Evolutionary conservation across 2,329 filamentous ascomycete genomes (phyloP).

Genomic region (Verticillium dahliae): DNA sequence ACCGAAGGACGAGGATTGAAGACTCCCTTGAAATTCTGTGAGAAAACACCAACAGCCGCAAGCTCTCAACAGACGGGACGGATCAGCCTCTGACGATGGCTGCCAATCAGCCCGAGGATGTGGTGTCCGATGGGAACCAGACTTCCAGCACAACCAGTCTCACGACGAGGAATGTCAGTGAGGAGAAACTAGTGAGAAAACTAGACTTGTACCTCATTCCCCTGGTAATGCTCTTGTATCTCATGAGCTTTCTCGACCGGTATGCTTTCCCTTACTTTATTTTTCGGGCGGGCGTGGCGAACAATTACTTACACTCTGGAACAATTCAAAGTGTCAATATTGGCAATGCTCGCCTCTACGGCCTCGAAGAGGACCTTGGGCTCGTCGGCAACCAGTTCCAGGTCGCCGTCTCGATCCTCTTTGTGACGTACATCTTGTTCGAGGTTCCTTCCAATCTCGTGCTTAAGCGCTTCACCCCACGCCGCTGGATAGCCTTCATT

Average conservation of each 20-base stretch:
- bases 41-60: neutral
- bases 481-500: conserved; percentile 59
- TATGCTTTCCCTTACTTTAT: neutral
- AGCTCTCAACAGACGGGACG: neutral
- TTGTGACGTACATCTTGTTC: conserved; percentile 57
- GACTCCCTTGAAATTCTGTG: neutral
- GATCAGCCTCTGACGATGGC: neutral
- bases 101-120: neutral
- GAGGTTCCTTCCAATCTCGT: conserved; percentile 62
- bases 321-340: conserved; percentile 39
- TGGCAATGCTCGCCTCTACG: conserved; percentile 62
- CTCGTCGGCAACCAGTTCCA: conserved; percentile 65
- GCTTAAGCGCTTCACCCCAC: conserved; percentile 55
- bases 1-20: neutral
- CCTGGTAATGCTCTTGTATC: conserved; percentile 62
- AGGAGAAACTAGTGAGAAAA: conserved; percentile 56
- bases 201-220: conserved; percentile 59
- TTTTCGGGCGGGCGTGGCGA: neutral
- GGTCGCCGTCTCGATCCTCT: conserved; percentile 58
- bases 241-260: conserved; percentile 62
- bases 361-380: conserved; percentile 55
- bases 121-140: neutral
- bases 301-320: neutral
- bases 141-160: neutral
- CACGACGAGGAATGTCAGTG: conserved; percentile 9